Evolutionary conservation across 805 yeast genomes (phyloP).

Genomic region (Metschnikowia anglica): DNA sequence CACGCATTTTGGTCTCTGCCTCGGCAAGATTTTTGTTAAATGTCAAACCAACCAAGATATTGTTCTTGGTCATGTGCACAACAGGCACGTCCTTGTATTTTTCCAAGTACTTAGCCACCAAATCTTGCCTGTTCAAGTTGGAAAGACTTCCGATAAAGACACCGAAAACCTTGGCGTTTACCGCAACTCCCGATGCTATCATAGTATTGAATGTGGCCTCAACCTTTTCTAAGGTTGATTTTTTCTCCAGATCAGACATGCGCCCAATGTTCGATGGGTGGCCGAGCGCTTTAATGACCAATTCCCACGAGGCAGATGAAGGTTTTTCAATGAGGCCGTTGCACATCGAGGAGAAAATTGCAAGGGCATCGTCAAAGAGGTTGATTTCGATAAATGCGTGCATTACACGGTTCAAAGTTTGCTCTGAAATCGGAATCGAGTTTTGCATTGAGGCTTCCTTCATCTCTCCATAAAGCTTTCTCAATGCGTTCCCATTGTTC

Average conservation of each 20-base stretch:
- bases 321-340: constrained; percentile 37
- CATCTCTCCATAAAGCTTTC: constrained; percentile 27
- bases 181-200: constrained; percentile 27
- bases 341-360: constrained; percentile 52
- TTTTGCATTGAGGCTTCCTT: constrained; percentile 25
- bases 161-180: constrained; percentile 50
- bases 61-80: constrained; percentile 42
- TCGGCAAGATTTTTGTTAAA: constrained; percentile 39
- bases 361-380: constrained; percentile 36
- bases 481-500: constrained; percentile 23
- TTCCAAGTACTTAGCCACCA: constrained; percentile 43
- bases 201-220: constrained; percentile 35
- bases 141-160: constrained; percentile 49
- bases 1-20: constrained; percentile 45
- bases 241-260: constrained; percentile 33
- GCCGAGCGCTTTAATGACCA: constrained; percentile 51
- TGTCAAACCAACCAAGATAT: constrained; percentile 46
- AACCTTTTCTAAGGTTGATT: constrained; percentile 21
- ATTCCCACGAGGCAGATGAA: constrained; percentile 57
- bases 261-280: constrained; percentile 27
- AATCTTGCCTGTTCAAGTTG: constrained; percentile 38
- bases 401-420: constrained; percentile 47
- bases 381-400: constrained; percentile 41
- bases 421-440: constrained; percentile 37
- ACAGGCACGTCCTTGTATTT: constrained; percentile 32